phyloP scores from a whole-genome alignment of 192 early-diverging fungal species.

The Umbelopsis sp. region DNA sequence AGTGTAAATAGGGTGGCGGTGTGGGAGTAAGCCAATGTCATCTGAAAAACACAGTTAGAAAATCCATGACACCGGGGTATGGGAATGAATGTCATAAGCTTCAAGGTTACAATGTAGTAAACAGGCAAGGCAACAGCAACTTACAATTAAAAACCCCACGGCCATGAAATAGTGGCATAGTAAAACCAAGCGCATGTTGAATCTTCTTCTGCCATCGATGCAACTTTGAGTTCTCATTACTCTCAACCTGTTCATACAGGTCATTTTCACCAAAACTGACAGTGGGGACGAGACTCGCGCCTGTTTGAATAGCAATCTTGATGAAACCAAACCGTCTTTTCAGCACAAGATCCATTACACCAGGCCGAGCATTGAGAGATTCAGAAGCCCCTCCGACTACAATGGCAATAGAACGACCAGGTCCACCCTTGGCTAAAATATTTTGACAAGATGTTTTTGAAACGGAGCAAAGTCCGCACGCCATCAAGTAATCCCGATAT shows the following conservation, averaged over 20 bases:
- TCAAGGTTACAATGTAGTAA: too few relatives aligned
- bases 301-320: slow-evolving; percentile 79
- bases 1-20: slow-evolving; percentile 44
- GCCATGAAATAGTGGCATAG: slow-evolving; percentile 78
- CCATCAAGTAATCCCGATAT: slow-evolving; percentile 81
- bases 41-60: slow-evolving; percentile 37
- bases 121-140: slow-evolving; percentile 17
- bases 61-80: not conserved
- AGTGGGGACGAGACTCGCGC: slow-evolving; percentile 81
- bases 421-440: slow-evolving; percentile 66
- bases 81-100: not conserved
- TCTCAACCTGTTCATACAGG: slow-evolving; percentile 77
- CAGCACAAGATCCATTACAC: slow-evolving; percentile 67
- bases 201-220: slow-evolving; percentile 68
- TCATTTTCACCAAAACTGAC: slow-evolving; percentile 95
- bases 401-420: slow-evolving; percentile 70
- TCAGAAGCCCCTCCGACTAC: slow-evolving; percentile 94
- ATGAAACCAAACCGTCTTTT: slow-evolving; percentile 87
- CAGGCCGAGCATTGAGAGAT: slow-evolving; percentile 65
- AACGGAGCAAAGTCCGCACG: slow-evolving; percentile 78
- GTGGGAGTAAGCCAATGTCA: slow-evolving; percentile 54
- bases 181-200: slow-evolving; percentile 69
- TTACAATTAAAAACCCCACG: slow-evolving; percentile 87
- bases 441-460: slow-evolving; percentile 76
- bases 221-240: slow-evolving; percentile 59